These are phyloP conservation scores for Fomitopsis betulina DNA, from an alignment of 1,284 basidiomycete species.

Conservation along the genomic window DNA sequence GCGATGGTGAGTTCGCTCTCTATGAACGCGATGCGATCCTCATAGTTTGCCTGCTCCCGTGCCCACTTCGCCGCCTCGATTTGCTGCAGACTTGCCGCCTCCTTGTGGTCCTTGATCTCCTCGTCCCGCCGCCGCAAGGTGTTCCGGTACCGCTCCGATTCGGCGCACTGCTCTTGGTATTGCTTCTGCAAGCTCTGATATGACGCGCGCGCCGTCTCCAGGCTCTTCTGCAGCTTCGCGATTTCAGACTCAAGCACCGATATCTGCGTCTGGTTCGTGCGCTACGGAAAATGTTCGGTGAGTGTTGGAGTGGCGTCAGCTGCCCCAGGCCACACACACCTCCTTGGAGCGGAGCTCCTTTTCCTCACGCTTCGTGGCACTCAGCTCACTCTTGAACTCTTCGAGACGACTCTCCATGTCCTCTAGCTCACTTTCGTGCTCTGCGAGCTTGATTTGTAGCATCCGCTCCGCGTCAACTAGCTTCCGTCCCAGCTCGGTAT, in stretches of 20 bases:
- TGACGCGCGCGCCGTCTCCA: constrained; percentile 65
- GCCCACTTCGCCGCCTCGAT: constrained; percentile 58
- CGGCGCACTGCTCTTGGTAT: constrained; percentile 81
- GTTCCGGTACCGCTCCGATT: constrained; percentile 75
- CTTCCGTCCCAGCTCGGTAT: constrained; percentile 68
- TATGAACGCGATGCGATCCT: constrained; percentile 59
- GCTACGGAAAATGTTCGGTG: constrained; percentile 31
- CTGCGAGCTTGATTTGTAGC: constrained; percentile 57
- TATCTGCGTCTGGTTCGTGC: constrained; percentile 61
- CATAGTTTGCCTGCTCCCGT: constrained; percentile 64
- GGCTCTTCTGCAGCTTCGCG: constrained; percentile 60
- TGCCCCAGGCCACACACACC: constrained; percentile 32
- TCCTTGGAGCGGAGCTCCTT: constrained; percentile 85
- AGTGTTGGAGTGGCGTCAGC: constrained; percentile 1
- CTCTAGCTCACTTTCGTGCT: constrained; percentile 74
- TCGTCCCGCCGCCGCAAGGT: constrained; percentile 70
- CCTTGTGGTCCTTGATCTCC: constrained; percentile 60
- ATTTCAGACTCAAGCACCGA: constrained; percentile 73
- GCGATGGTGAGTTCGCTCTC: constrained; percentile 66
- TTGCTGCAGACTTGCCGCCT: constrained; percentile 52
- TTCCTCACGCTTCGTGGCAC: constrained; percentile 76
- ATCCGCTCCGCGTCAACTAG: constrained; percentile 68
- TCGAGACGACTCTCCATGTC: constrained; percentile 72
- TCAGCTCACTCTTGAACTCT: constrained; percentile 69
- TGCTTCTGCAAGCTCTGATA: constrained; percentile 78